Percentiles rank a stretch among this genome's conserved stretches.
These are phyloP conservation scores for Fusarium tanahbumbuense DNA, from an alignment of 2,329 filamentous ascomycete genomes.

Conservation along the genomic window DNA sequence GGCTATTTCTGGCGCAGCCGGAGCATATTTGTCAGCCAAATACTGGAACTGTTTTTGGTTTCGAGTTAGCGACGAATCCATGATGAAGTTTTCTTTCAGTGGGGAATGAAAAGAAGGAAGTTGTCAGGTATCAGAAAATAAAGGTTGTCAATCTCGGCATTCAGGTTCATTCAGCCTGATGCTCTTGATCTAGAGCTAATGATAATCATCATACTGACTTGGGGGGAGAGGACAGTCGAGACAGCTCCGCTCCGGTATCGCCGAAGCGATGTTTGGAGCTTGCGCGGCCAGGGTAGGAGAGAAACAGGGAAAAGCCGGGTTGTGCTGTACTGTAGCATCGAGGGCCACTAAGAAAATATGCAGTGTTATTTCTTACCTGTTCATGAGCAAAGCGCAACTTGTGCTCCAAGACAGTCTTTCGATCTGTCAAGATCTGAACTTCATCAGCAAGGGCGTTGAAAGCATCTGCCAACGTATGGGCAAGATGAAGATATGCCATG, in stretches of 20 bases:
- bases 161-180: constrained; percentile 60
- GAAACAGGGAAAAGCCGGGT: constrained; percentile 20
- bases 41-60: constrained; percentile 66
- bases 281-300: constrained; percentile 19
- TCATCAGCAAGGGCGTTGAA: constrained; percentile 74
- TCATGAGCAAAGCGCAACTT: constrained; percentile 75
- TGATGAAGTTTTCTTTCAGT: constrained; percentile 6
- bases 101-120: constrained; percentile 8
- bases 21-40: constrained; percentile 75
- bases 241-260: constrained; percentile 46
- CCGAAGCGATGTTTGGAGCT: constrained; percentile 32
- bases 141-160: constrained; percentile 69
- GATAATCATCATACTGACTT: constrained; percentile 55
- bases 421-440: constrained; percentile 71
- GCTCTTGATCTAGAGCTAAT: constrained; percentile 90
- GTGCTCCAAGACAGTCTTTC: constrained; percentile 73
- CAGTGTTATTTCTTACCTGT: constrained; percentile 62
- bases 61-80: constrained; percentile 42
- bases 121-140: constrained; percentile 56
- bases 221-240: not conserved
- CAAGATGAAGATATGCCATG: constrained; percentile 56
- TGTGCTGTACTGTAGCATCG: not conserved
- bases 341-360: constrained; percentile 6
- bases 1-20: constrained; percentile 72
- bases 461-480: constrained; percentile 70